phyloP scores from a whole-genome alignment of 2,329 filamentous ascomycete genomes.

The Teratosphaeria pseudoeucalypti region DNA sequence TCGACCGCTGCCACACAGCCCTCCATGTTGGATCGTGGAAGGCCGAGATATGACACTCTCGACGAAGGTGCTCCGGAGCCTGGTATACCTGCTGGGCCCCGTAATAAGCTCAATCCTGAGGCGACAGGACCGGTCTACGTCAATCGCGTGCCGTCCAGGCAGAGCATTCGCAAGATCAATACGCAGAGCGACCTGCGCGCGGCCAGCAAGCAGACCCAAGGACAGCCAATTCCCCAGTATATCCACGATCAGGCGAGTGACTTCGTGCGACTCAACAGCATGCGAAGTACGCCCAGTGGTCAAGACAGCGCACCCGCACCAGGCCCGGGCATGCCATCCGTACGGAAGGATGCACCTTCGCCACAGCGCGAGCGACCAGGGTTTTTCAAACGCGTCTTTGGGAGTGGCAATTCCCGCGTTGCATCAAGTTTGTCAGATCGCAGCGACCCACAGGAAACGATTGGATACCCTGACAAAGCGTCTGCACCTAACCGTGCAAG shows the following conservation, averaged over 20 bases:
- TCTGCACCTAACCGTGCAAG: slow-evolving; percentile 7
- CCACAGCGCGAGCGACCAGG: slow-evolving; percentile 53
- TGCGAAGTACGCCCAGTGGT: slow-evolving; percentile 14
- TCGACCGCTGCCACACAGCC: slow-evolving; percentile 20
- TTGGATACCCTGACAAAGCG: slow-evolving; percentile 6
- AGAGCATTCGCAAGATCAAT: slow-evolving; percentile 21
- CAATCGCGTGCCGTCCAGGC: slow-evolving; percentile 16
- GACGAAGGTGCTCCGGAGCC: slow-evolving; percentile 80
- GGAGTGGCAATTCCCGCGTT: slow-evolving; percentile 25
- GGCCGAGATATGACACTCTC: slow-evolving; percentile 36
- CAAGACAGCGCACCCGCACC: slow-evolving; percentile 27
- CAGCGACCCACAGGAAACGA: slow-evolving; percentile 1
- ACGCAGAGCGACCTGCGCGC: slow-evolving; percentile 23
- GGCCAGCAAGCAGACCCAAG: slow-evolving; percentile 9
- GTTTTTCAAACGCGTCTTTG: slow-evolving; percentile 91
- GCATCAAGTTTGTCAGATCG: slow-evolving; percentile 10
- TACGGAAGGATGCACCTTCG: slow-evolving; percentile 13
- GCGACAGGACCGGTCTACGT: slow-evolving; percentile 26
- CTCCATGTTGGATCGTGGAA: slow-evolving; percentile 35
- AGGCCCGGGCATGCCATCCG: slow-evolving; percentile 30
- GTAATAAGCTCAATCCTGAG: slow-evolving; percentile 37
- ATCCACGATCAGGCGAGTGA: slow-evolving; percentile 39
- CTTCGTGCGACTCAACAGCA: slow-evolving; percentile 37
- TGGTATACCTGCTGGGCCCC: slow-evolving; percentile 69
- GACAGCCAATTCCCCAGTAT: slow-evolving; percentile 24